Base-by-base conservation (phyloP, 257 asterid genomes). In the Paulownia fortunei region DNA sequence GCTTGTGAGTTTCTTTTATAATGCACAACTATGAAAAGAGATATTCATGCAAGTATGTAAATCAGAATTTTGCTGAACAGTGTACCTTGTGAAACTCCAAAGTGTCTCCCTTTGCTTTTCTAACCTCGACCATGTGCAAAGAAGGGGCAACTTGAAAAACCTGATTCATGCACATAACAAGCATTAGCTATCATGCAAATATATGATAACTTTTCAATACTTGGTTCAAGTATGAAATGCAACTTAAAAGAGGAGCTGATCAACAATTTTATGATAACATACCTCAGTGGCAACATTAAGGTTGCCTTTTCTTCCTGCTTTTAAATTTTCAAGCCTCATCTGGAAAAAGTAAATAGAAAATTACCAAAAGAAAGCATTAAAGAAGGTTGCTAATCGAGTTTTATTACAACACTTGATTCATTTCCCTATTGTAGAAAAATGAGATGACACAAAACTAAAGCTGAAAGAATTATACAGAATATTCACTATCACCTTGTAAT, bases 281-380 rank as follows among this genome's bases (percentile, higher is more conserved):
- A 94, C 98, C 96, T 94, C 92, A 8, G 98, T 92, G 44, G 98
- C 88, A 60, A 94, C 90, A 69, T 90, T 92, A 79, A 94, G 97
- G 83, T 91, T 90, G 81, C 98, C 98, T 81, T 94, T 94, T 76
- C 97, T 87, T 82, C 98, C 98, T 15, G 97, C 97, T 90, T 92
- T 90, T 7, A 82, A 49, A 69, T 92, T 94, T 83, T 94, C 94
- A 37, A 94, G 97, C 87, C 96, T 87, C 97, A 94, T 89, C 98
- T 94, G 83, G 23, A 64, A 69, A 76, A 62, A 54, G 19, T 9
- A 19, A 39, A 37, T 8, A 36, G 24, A 73, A 51, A 11, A 36
- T 13, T 26, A 21, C 37, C 34, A 52, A 16, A 56, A 15, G 62
- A 62, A 46, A 66, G 56, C 59, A 76, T 23, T 24, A 27, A 51